A percentile compares a stretch with the other conserved stretches of the same genome.
phyloP scores from a whole-genome alignment of 305 asterid species.

The Stenogyne calaminthoides region DNA sequence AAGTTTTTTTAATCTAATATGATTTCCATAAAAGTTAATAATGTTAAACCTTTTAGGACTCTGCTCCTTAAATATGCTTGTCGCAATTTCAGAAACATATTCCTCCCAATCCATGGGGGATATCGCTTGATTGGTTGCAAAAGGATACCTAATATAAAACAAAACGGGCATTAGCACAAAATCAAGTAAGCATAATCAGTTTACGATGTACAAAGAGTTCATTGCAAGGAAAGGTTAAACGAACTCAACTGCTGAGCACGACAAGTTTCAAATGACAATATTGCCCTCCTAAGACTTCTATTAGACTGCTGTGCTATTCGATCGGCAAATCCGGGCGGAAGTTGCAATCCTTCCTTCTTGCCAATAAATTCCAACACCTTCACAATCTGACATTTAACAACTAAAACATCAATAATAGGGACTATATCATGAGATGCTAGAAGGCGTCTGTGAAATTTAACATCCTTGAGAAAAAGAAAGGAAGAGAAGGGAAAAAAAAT shows the following conservation, averaged over 20 bases:
- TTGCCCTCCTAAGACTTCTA: constrained; percentile 91
- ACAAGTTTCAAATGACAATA: constrained; percentile 86
- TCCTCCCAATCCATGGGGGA: constrained; percentile 99
- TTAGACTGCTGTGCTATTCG: constrained; percentile 86
- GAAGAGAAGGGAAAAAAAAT: neutral
- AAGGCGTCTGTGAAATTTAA: constrained; percentile 1
- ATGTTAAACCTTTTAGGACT: constrained; percentile 84
- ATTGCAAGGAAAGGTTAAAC: constrained; percentile 24
- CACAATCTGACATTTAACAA: constrained; percentile 51
- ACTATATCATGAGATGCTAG: constrained; percentile 18
- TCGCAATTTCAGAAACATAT: constrained; percentile 84
- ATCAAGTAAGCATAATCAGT: constrained; percentile 11
- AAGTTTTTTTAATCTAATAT: constrained; percentile 19
- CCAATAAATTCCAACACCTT: constrained; percentile 86
- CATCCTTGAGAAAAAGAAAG: neutral
- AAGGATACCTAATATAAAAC: constrained; percentile 74
- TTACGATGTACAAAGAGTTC: constrained; percentile 6
- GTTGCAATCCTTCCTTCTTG: constrained; percentile 88
- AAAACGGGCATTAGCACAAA: constrained; percentile 25
- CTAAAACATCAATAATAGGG: constrained; percentile 17
- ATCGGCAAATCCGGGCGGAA: constrained; percentile 75
- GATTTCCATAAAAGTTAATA: constrained; percentile 22
- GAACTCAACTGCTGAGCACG: constrained; percentile 90
- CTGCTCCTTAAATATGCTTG: constrained; percentile 93
- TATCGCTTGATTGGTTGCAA: constrained; percentile 69